A percentile compares a stretch with the other conserved stretches of the same genome.
These are phyloP conservation scores for Sphagnum tenellum DNA, from an alignment of 225 moss, liverwort and hornwort species.

Conservation along the genomic window DNA sequence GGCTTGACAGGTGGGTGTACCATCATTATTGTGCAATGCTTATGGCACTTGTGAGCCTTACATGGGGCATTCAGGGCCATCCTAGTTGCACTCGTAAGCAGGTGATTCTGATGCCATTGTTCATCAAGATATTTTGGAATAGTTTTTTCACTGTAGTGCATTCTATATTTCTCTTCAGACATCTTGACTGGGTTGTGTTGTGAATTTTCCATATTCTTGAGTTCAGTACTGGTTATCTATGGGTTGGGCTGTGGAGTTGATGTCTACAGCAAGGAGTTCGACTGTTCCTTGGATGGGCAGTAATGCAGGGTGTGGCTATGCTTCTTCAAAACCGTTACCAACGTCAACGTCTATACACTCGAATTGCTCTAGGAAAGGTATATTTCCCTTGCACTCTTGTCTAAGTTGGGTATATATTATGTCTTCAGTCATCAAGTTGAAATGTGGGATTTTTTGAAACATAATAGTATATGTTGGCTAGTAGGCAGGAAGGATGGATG, in stretches of 20 bases:
- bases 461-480: neutral
- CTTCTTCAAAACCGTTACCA: slow-evolving; percentile 93
- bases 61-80: slow-evolving; percentile 96
- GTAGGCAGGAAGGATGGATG: slow-evolving; percentile 93
- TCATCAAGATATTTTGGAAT: no score
- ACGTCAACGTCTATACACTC: slow-evolving; percentile 80
- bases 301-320: slow-evolving; percentile 99
- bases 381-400: neutral
- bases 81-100: slow-evolving; percentile 78
- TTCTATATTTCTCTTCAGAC: no score
- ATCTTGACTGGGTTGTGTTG: no score
- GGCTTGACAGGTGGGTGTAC: slow-evolving; percentile 81
- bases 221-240: neutral
- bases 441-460: neutral
- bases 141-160: no score
- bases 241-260: neutral
- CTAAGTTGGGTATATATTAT: no score
- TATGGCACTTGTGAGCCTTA: slow-evolving; percentile 91
- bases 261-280: slow-evolving; percentile 78
- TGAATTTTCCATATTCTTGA: neutral
- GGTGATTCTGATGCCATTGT: slow-evolving; percentile 14
- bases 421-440: neutral
- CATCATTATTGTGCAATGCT: slow-evolving; percentile 97
- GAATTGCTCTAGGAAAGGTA: slow-evolving; percentile 95
- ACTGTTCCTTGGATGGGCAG: slow-evolving; percentile 86